These are phyloP conservation scores for Biscogniauxia mediterranea DNA, from an alignment of 2,329 filamentous ascomycete genomes.

Conservation along the genomic window DNA sequence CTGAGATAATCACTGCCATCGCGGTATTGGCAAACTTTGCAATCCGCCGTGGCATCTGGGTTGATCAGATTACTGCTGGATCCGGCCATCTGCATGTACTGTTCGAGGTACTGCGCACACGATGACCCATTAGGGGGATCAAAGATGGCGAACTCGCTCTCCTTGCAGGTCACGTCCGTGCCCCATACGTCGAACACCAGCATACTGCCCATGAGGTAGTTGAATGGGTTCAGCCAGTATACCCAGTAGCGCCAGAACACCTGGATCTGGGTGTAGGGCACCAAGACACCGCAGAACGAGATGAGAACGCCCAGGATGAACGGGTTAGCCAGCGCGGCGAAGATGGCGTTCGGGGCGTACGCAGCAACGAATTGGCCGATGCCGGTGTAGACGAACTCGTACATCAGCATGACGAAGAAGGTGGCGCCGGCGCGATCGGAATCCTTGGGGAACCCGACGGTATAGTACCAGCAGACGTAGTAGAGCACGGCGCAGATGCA, in stretches of 20 bases:
- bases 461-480: constrained; percentile 58
- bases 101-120: background rate
- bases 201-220: constrained; percentile 47
- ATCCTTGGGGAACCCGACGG: background rate
- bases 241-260: constrained; percentile 64
- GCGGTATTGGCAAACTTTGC: background rate
- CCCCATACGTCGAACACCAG: background rate
- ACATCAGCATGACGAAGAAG: background rate
- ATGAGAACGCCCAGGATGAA: constrained; percentile 70
- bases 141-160: background rate
- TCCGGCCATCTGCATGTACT: background rate
- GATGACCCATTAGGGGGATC: background rate
- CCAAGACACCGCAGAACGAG: constrained; percentile 69
- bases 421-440: background rate
- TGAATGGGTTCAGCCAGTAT: constrained; percentile 68
- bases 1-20: background rate
- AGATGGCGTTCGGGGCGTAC: constrained; percentile 63
- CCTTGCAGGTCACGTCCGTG: background rate
- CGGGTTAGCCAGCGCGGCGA: constrained; percentile 65
- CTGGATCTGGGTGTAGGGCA: constrained; percentile 57
- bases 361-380: constrained; percentile 54
- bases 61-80: background rate
- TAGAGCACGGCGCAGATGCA: constrained; percentile 65
- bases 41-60: background rate
- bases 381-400: constrained; percentile 52